These are phyloP conservation scores for Diaporthe velutina DNA, from an alignment of 2,329 filamentous ascomycete genomes.

Conservation along the genomic window DNA sequence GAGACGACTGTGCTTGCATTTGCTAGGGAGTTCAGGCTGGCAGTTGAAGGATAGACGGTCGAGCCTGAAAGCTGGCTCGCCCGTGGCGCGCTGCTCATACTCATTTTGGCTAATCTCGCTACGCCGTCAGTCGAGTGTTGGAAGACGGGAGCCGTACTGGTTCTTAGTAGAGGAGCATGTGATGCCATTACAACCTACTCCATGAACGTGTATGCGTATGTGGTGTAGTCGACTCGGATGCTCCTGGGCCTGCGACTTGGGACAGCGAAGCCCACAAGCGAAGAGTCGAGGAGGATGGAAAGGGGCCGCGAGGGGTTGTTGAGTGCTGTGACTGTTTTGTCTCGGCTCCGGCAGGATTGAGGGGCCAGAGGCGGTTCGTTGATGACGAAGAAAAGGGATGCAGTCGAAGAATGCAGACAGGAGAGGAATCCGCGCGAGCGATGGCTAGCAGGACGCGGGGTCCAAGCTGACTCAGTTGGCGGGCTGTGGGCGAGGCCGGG, in stretches of 20 bases:
- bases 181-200: constrained; percentile 61
- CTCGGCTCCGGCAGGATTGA: constrained; percentile 28
- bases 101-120: constrained; percentile 63
- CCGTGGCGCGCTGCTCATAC: constrained; percentile 65
- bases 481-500: constrained; percentile 23
- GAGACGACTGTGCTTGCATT: constrained; percentile 57
- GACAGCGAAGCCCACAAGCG: constrained; percentile 12
- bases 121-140: constrained; percentile 61
- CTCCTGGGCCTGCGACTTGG: constrained; percentile 28
- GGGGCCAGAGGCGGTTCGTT: constrained; percentile 29
- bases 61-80: constrained; percentile 74
- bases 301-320: constrained; percentile 19
- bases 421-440: constrained; percentile 33
- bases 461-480: constrained; percentile 40
- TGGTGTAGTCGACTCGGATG: constrained; percentile 26
- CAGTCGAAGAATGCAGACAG: constrained; percentile 38
- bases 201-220: constrained; percentile 42
- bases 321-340: not conserved
- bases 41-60: constrained; percentile 66
- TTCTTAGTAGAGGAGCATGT: constrained; percentile 70
- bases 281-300: constrained; percentile 25
- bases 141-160: constrained; percentile 69
- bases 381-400: constrained; percentile 37
- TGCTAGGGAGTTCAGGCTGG: constrained; percentile 64
- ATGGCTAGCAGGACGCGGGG: constrained; percentile 38